Evolutionary conservation across 2,329 filamentous ascomycete genomes (phyloP).

Genomic region (Fusarium heterosporum): DNA sequence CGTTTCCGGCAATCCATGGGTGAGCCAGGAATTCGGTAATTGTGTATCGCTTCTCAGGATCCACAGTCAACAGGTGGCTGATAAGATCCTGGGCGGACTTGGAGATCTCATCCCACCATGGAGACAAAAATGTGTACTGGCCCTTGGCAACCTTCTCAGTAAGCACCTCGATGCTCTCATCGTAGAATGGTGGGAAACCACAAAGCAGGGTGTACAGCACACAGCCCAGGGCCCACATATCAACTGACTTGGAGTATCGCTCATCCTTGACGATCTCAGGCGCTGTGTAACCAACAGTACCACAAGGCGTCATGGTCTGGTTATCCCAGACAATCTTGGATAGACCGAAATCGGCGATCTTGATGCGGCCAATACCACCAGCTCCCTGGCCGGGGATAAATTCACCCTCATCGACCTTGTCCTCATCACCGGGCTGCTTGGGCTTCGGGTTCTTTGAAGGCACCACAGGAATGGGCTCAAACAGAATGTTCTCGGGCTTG

Average conservation of each 20-base stretch:
- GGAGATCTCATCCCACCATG: conserved; percentile 99
- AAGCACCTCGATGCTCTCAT: conserved; percentile 95
- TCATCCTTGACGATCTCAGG: conserved; percentile 99
- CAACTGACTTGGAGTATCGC: conserved; percentile 97
- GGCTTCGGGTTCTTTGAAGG: conserved; percentile 85
- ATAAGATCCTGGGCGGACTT: conserved; percentile 94
- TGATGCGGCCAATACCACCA: conserved; percentile 93
- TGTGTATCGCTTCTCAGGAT: conserved; percentile 93
- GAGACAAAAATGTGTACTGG: conserved; percentile 96
- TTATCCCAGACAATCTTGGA: conserved; percentile 99
- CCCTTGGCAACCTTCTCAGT: conserved; percentile 98
- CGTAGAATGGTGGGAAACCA: conserved; percentile 98
- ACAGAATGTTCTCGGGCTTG: conserved; percentile 97
- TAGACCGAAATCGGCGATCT: conserved; percentile 97
- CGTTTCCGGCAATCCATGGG: conserved; percentile 85
- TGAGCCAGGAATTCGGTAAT: conserved; percentile 95
- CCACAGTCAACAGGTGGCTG: conserved; percentile 90
- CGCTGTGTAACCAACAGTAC: conserved; percentile 96
- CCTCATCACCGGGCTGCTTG: conserved; percentile 88
- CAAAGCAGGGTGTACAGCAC: conserved; percentile 97
- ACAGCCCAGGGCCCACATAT: conserved; percentile 99
- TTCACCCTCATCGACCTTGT: conserved; percentile 96
- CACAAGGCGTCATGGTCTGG: conserved; percentile 99
- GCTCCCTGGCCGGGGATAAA: conserved; percentile 84
- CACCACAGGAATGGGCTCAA: conserved; percentile 85